A percentile compares a stretch with the other conserved stretches of the same genome.
phyloP scores from a whole-genome alignment of 352 stramenopile genomes.

The Elongisporangium prolatum region DNA sequence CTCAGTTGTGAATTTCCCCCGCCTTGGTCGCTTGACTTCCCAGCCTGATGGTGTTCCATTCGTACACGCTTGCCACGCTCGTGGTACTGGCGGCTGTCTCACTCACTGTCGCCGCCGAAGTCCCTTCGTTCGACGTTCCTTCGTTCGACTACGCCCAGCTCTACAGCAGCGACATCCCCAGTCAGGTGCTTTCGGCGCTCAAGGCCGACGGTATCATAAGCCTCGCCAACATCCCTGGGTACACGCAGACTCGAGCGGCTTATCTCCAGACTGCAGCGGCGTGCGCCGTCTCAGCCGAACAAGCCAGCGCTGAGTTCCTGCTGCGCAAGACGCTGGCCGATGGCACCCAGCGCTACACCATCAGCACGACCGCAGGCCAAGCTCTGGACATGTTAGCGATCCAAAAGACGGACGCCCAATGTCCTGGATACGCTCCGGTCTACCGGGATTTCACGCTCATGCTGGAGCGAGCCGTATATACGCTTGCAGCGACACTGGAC shows the following conservation, averaged over 20 bases:
- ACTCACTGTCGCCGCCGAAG: constrained; percentile 14
- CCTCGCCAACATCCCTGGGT: constrained; percentile 56
- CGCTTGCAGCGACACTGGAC: constrained; percentile 38
- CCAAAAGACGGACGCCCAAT: constrained; percentile 21
- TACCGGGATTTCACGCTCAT: constrained; percentile 40
- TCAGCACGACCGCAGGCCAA: constrained; percentile 48
- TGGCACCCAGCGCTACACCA: constrained; percentile 65
- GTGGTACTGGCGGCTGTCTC: constrained; percentile 12
- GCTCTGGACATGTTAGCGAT: constrained; percentile 17
- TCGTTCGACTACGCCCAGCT: constrained; percentile 54
- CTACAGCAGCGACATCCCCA: constrained; percentile 19
- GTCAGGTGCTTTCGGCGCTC: constrained; percentile 42
- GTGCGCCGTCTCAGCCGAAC: constrained; percentile 36
- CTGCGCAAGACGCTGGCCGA: constrained; percentile 54
- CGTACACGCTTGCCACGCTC: not conserved
- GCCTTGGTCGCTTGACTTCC: not conserved
- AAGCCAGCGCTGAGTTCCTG: constrained; percentile 29
- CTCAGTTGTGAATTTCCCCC: not conserved
- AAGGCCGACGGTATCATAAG: constrained; percentile 66
- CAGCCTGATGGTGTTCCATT: not conserved
- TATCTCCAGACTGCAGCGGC: constrained; percentile 45
- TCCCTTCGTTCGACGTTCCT: constrained; percentile 38
- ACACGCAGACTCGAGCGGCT: constrained; percentile 24
- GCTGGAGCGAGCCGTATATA: constrained; percentile 41
- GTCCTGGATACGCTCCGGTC: constrained; percentile 29